Evolutionary conservation across 2,329 filamentous ascomycete genomes (phyloP), one percentile per base, ranked within the genome.

Genomic region (Aureobasidium mangrovei): DNA sequence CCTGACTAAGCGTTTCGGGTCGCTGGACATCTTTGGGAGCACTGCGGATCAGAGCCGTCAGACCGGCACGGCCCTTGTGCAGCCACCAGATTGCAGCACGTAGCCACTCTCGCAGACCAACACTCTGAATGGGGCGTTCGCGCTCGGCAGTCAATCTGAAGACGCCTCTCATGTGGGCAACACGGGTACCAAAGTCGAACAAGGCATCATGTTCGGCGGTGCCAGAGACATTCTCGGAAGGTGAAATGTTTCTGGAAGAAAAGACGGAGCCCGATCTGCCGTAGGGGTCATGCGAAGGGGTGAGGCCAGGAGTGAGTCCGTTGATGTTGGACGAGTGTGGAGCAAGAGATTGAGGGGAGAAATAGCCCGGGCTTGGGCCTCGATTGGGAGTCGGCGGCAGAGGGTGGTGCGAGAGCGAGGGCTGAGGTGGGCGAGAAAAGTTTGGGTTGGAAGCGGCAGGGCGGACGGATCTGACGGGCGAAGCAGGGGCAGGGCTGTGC

Each of bases 71-170:
- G 24, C 90, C 91, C 61, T 82, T 85, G 43, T 95, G 66, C 64
- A 95, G 94, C 91, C 91, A 96, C 91, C 91, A 96, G 0, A 88
- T 74, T 3, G 82, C 84, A 27, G 83, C 84, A 56, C 87, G 79
- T 7, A 85, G 76, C 73, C 91, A 85, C 46, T 63, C 62, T 1
- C 56, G 36, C 0, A 85, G 76, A 0, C 81, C 74, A 48, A 81
- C 84, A 31, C 78, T 76, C 54, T 80, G 76, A 4, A 90, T 66
- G 0, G 87, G 82, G 58, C 81, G 83, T 31, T 84, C 75, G 32
- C 83, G 79, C 67, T 95, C 88, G 0, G 89, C 84, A 55, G 91
- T 87, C 41, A 91, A 70, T 36, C 82, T 77, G 65, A 95, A 94
- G 2, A 93, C 76, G 59, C 85, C 83, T 58, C 81, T 84, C 61